Evolutionary conservation across 2,329 filamentous ascomycete genomes (phyloP).

Genomic region (Trichoderma semiorbis): DNA sequence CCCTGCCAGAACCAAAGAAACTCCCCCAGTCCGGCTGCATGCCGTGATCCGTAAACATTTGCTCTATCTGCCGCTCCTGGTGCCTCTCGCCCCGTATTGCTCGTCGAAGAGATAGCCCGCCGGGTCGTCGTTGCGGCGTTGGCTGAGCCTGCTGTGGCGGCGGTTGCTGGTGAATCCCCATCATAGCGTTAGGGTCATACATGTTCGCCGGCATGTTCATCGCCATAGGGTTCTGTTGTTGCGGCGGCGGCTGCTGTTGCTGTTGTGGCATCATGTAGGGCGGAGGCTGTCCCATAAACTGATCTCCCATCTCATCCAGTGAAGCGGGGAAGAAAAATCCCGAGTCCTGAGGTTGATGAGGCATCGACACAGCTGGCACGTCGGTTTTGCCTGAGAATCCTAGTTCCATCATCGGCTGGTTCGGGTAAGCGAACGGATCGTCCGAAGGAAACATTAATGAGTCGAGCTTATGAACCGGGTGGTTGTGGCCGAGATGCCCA

Average conservation of each 20-base stretch:
- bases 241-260: constrained; percentile 24
- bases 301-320: constrained; percentile 67
- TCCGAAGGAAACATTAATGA: constrained; percentile 77
- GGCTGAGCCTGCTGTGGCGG: constrained; percentile 22
- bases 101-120: constrained; percentile 28
- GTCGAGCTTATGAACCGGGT: constrained; percentile 62
- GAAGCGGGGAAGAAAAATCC: constrained; percentile 51
- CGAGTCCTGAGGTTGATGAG: constrained; percentile 34
- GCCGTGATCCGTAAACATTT: constrained; percentile 47
- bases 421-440: constrained; percentile 77
- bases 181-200: constrained; percentile 43
- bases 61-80: constrained; percentile 44
- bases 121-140: constrained; percentile 29
- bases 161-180: constrained; percentile 35
- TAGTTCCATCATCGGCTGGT: constrained; percentile 66
- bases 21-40: constrained; percentile 46
- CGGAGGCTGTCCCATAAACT: constrained; percentile 67
- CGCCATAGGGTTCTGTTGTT: constrained; percentile 32
- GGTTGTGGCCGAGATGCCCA: constrained; percentile 35
- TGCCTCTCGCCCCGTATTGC: constrained; percentile 26
- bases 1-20: constrained; percentile 44
- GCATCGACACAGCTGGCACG: constrained; percentile 32
- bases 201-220: constrained; percentile 44
- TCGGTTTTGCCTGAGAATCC: constrained; percentile 39
- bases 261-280: constrained; percentile 60